These are phyloP conservation scores for Jamesozyma spencerorum DNA, from an alignment of 805 yeast species.

Conservation along the genomic window DNA sequence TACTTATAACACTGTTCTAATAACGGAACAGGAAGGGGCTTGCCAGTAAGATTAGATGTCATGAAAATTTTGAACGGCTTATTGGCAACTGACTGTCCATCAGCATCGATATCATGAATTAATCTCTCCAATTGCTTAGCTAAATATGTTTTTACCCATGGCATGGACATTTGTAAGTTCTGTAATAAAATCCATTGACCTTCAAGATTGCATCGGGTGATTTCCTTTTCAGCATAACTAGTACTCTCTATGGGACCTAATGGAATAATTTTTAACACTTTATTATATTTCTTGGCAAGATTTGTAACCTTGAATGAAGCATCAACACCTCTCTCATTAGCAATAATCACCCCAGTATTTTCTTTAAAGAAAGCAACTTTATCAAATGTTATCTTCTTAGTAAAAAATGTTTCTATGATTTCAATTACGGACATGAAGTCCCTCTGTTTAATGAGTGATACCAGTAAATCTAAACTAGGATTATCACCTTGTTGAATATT, in stretches of 20 bases:
- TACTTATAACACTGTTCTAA: slow-evolving; percentile 43
- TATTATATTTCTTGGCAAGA: slow-evolving; percentile 30
- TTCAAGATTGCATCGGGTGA: slow-evolving; percentile 35
- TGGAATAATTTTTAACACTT: slow-evolving; percentile 40
- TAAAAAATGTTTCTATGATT: not conserved
- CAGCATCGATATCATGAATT: not conserved
- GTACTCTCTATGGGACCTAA: slow-evolving; percentile 69
- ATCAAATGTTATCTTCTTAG: not conserved
- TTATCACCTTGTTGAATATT: not conserved
- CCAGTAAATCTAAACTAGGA: not conserved
- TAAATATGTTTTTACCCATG: slow-evolving; percentile 47
- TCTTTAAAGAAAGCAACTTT: not conserved
- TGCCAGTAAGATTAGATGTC: slow-evolving; percentile 46
- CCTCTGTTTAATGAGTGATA: not conserved
- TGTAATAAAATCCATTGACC: slow-evolving; percentile 73
- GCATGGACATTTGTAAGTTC: slow-evolving; percentile 64
- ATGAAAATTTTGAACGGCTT: slow-evolving; percentile 47
- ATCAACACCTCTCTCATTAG: slow-evolving; percentile 57
- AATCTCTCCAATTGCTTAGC: slow-evolving; percentile 37
- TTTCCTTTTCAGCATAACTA: slow-evolving; percentile 45
- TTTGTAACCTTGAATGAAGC: slow-evolving; percentile 46
- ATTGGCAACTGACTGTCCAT: slow-evolving; percentile 8
- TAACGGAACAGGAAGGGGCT: slow-evolving; percentile 48
- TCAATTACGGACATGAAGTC: not conserved
- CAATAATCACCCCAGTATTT: slow-evolving; percentile 35